These are phyloP conservation scores for Lachancea sp. DNA, from an alignment of 805 yeast genomes.

Conservation along the genomic window DNA sequence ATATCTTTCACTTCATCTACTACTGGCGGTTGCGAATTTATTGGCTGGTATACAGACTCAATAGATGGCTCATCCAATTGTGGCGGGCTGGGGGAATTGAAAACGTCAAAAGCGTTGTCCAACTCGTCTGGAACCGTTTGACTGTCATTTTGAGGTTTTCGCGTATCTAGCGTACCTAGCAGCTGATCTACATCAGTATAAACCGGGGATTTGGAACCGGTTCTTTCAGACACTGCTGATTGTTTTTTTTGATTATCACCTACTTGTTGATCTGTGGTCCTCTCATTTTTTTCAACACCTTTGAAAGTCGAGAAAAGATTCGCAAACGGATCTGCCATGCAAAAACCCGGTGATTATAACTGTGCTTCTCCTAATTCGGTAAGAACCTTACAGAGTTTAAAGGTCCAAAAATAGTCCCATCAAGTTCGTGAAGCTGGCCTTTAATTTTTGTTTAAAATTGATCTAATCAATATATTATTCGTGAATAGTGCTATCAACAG, in stretches of 20 bases:
- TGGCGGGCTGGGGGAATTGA: conserved; percentile 7
- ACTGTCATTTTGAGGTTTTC: neutral
- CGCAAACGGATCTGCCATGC: conserved; percentile 39
- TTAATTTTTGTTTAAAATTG: neutral
- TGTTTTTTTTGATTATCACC: neutral
- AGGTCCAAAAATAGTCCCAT: no score
- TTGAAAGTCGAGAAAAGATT: conserved; percentile 34
- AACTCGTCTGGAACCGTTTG: conserved; percentile 13
- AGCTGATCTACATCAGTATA: conserved; percentile 1
- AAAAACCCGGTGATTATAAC: neutral
- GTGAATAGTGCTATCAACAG: neutral
- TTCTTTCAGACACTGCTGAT: neutral
- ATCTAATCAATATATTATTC: neutral
- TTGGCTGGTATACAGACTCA: neutral
- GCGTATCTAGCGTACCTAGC: neutral
- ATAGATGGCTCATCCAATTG: neutral
- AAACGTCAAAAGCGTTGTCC: conserved; percentile 20
- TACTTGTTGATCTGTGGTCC: neutral
- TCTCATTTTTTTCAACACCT: conserved; percentile 7
- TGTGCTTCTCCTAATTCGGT: no score
- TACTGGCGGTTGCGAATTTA: neutral
- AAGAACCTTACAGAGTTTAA: no score
- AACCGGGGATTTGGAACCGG: neutral
- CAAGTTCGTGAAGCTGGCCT: neutral
- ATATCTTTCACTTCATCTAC: conserved; percentile 32